Conservation (phyloP, 352 stramenopile genomes). For the Globisporangium canariense region DNA sequence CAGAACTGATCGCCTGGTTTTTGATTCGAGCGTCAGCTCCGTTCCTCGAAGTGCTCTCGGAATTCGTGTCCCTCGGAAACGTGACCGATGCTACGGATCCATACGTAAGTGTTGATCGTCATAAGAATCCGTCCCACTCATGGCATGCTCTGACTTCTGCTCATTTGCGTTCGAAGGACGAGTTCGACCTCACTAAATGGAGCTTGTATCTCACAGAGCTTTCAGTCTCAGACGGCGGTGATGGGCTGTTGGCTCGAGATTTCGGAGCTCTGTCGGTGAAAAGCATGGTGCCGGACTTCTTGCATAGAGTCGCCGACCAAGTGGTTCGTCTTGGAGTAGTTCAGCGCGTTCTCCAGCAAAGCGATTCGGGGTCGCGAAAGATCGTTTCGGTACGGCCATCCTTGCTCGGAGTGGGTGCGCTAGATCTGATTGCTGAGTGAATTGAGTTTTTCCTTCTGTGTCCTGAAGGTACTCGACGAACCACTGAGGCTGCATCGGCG, state of each 20-base stretch:
- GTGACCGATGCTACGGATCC: slow-evolving; percentile 46
- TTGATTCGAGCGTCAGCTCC: slow-evolving; percentile 49
- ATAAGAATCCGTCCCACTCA: background rate
- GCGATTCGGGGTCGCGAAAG: background rate
- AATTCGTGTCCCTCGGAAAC: slow-evolving; percentile 42
- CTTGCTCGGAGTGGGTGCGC: background rate
- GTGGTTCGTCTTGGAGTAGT: slow-evolving; percentile 36
- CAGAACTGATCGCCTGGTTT: slow-evolving; percentile 46
- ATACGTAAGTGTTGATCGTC: slow-evolving; percentile 34
- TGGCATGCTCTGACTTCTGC: background rate
- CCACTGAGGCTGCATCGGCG: slow-evolving; percentile 1
- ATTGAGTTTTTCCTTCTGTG: slow-evolving; percentile 1
- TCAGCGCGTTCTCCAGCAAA: slow-evolving; percentile 34
- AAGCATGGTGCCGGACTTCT: slow-evolving; percentile 37
- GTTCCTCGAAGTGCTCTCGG: slow-evolving; percentile 48
- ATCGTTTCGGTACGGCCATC: slow-evolving; percentile 3
- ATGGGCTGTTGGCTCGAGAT: slow-evolving; percentile 27
- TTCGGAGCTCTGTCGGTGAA: slow-evolving; percentile 4
- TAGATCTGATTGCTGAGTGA: background rate
- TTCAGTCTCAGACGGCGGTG: slow-evolving; percentile 22
- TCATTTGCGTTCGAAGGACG: slow-evolving; percentile 24
- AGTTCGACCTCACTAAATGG: slow-evolving; percentile 44
- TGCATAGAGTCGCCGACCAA: slow-evolving; percentile 19
- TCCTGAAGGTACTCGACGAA: slow-evolving; percentile 6
- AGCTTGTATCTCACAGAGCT: slow-evolving; percentile 32